phyloP scores from a whole-genome alignment of 345 rosid species.

The Abelmoschus esculentus region DNA sequence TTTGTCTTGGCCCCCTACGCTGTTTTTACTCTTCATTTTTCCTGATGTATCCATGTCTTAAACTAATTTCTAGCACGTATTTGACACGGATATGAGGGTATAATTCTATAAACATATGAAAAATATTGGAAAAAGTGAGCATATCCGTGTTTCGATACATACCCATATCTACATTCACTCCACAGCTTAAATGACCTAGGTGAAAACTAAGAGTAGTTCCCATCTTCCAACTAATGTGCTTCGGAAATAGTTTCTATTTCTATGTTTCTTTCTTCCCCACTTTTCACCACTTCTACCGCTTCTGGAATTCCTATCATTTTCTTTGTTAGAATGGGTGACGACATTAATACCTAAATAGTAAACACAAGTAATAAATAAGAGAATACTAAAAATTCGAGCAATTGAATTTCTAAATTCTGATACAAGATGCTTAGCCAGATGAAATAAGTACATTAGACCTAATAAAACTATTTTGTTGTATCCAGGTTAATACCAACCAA shows the following conservation, averaged over 20 bases:
- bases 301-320: not conserved
- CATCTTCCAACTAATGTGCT: not conserved
- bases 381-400: no score
- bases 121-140: not conserved
- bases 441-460: no score
- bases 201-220: not conserved
- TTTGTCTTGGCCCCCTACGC: not conserved
- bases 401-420: no score
- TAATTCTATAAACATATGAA: not conserved
- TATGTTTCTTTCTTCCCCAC: not conserved
- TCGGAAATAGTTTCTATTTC: no score
- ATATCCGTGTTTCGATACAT: not conserved
- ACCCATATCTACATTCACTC: not conserved
- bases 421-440: no score
- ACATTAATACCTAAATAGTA: no score
- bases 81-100: not conserved
- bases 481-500: no score
- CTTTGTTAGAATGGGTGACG: no score
- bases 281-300: not conserved
- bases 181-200: not conserved
- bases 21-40: not conserved
- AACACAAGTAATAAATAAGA: no score
- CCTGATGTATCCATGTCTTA: not conserved
- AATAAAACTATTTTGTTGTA: no score
- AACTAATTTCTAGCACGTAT: not conserved